Evolutionary conservation across 2,329 filamentous ascomycete species (phyloP).

Genomic region (Phialophora expanda): DNA sequence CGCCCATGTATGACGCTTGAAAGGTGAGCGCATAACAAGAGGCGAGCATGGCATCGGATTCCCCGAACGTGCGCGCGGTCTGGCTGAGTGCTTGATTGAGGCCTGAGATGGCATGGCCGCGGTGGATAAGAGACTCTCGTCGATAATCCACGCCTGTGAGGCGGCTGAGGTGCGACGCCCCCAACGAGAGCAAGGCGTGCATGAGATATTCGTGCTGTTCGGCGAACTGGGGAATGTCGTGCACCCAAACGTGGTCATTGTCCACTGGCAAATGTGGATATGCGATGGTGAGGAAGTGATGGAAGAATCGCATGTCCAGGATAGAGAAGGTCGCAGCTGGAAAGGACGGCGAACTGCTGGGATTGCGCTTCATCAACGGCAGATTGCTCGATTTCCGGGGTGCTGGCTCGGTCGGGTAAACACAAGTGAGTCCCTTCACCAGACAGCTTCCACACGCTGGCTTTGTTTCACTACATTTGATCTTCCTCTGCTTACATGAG

Average conservation of each 20-base stretch:
- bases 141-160: conserved; percentile 58
- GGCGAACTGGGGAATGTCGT: conserved; percentile 69
- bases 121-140: conserved; percentile 66
- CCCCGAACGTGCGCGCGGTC: conserved; percentile 34
- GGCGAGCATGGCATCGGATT: conserved; percentile 43
- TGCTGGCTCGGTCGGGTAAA: conserved; percentile 40
- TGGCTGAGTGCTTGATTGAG: conserved; percentile 61
- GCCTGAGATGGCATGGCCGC: conserved; percentile 67
- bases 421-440: conserved; percentile 43
- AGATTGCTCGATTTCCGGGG: conserved; percentile 28
- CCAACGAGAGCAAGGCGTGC: conserved; percentile 71
- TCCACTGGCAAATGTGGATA: conserved; percentile 69
- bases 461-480: conserved; percentile 53
- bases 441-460: conserved; percentile 48
- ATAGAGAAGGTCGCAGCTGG: conserved; percentile 46
- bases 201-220: conserved; percentile 73
- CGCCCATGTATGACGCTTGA: conserved; percentile 45
- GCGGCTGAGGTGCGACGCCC: conserved; percentile 63
- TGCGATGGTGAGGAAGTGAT: conserved; percentile 58
- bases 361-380: conserved; percentile 35
- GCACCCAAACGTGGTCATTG: conserved; percentile 70
- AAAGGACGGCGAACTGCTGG: conserved; percentile 35
- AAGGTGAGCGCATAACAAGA: conserved; percentile 46
- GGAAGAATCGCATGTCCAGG: conserved; percentile 59
- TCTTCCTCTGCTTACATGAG: conserved; percentile 52